These are phyloP conservation scores for Phytophthora pluvialis DNA, from an alignment of 352 stramenopile species.

Conservation along the genomic window DNA sequence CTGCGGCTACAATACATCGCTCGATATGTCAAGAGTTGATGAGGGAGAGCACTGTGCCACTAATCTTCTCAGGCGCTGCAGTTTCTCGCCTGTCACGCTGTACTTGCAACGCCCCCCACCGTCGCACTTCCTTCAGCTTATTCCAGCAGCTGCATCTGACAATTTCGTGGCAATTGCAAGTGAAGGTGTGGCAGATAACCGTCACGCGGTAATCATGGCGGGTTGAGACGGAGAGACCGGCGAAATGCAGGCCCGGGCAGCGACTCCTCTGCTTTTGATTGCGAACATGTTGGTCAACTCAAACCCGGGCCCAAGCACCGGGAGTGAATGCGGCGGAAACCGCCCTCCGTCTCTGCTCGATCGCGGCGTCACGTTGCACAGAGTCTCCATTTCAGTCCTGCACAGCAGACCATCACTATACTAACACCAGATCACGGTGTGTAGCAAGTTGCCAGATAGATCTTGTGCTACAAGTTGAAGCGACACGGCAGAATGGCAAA, in stretches of 20 bases:
- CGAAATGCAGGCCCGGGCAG: background rate
- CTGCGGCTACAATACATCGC: background rate
- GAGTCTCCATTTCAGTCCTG: background rate
- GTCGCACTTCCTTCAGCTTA: conserved; percentile 27
- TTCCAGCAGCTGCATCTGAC: conserved; percentile 21
- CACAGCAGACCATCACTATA: background rate
- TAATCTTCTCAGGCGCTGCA: conserved; percentile 10
- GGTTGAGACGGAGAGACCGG: conserved; percentile 12
- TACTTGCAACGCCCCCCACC: conserved; percentile 16
- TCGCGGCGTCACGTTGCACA: background rate
- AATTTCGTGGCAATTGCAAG: conserved; percentile 30
- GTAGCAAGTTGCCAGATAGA: too few relatives aligned
- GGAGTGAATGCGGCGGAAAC: conserved; percentile 10
- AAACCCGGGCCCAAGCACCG: conserved; percentile 14
- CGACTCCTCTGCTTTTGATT: conserved; percentile 6
- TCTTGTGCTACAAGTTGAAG: too few relatives aligned
- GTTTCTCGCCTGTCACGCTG: conserved; percentile 31
- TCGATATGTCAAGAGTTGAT: background rate
- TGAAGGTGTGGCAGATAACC: conserved; percentile 20
- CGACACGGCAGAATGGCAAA: conserved; percentile 1
- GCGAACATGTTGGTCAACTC: conserved; percentile 23
- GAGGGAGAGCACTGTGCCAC: background rate
- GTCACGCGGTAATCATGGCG: conserved; percentile 5
- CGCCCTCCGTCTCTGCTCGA: background rate
- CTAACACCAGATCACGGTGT: too few relatives aligned